phyloP scores from a whole-genome alignment of 2,329 filamentous ascomycete species.

The Epicoccum sorghinum region DNA sequence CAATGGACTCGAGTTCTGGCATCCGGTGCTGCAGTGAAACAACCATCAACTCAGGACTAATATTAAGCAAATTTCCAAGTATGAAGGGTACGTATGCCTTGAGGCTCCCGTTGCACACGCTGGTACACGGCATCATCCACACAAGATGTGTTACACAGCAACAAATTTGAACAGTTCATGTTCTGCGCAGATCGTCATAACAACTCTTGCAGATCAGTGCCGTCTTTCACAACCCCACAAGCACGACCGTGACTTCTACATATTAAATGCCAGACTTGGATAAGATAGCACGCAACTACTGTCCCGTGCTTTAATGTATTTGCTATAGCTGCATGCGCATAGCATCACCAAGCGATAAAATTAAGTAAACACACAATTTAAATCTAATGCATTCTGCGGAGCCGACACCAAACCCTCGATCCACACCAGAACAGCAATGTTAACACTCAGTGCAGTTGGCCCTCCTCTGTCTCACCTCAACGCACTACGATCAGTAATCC shows the following conservation, averaged over 20 bases:
- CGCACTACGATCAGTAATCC: conserved; percentile 1
- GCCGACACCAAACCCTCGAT: neutral
- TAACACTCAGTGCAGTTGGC: neutral
- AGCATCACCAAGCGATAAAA: neutral
- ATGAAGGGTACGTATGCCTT: neutral
- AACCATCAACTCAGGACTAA: neutral
- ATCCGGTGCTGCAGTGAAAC: too few relatives aligned
- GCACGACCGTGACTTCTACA: neutral
- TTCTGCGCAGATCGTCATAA: neutral
- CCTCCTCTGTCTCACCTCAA: neutral
- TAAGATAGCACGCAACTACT: neutral
- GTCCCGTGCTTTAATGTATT: neutral
- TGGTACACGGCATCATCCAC: neutral
- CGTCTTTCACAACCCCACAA: neutral
- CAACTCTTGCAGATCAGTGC: neutral
- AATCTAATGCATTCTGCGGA: neutral
- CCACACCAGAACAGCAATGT: neutral
- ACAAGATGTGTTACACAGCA: neutral
- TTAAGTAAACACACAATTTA: neutral
- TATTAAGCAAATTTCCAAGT: neutral
- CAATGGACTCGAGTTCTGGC: too few relatives aligned
- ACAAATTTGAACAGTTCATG: neutral
- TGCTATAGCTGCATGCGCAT: neutral
- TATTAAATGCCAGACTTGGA: neutral
- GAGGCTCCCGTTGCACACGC: neutral